Evolutionary conservation across 495 filamentous ascomycete genomes (phyloP).

Genomic region (Penicillium steckii): DNA sequence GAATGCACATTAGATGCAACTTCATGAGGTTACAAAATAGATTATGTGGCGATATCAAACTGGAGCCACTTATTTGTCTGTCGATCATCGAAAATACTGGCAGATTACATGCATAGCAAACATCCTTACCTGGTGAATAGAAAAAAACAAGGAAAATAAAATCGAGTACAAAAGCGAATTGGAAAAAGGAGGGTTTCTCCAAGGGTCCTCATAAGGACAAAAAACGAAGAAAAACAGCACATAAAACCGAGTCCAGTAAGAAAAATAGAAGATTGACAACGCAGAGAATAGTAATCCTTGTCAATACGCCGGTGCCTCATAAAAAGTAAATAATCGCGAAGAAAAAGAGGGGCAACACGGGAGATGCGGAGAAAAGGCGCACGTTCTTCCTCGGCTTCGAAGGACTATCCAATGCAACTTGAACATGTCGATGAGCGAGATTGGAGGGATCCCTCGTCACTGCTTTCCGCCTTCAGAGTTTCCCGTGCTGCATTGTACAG

Average conservation of each 20-base stretch:
- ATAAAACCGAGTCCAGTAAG: background rate
- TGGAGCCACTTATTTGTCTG: background rate
- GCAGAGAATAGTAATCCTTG: background rate
- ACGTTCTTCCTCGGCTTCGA: conserved; percentile 1
- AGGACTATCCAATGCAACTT: background rate
- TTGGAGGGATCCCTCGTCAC: background rate
- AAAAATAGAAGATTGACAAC: no score
- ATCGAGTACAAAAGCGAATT: background rate
- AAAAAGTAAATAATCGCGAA: no score
- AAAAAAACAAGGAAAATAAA: background rate
- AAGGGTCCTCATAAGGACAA: background rate
- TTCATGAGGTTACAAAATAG: background rate
- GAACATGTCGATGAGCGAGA: background rate
- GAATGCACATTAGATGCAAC: background rate
- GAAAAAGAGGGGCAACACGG: conserved; percentile 2
- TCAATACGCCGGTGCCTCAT: background rate
- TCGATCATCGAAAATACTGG: background rate
- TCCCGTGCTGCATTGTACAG: no score
- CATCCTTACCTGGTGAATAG: background rate
- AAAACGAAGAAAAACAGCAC: background rate
- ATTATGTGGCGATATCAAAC: conserved; percentile 4
- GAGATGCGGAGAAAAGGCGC: background rate
- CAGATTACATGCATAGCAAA: background rate
- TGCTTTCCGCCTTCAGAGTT: background rate
- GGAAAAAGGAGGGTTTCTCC: background rate